Conservation (phyloP, 192 early-diverging fungal species). For the Entomortierella chlamydospora region DNA sequence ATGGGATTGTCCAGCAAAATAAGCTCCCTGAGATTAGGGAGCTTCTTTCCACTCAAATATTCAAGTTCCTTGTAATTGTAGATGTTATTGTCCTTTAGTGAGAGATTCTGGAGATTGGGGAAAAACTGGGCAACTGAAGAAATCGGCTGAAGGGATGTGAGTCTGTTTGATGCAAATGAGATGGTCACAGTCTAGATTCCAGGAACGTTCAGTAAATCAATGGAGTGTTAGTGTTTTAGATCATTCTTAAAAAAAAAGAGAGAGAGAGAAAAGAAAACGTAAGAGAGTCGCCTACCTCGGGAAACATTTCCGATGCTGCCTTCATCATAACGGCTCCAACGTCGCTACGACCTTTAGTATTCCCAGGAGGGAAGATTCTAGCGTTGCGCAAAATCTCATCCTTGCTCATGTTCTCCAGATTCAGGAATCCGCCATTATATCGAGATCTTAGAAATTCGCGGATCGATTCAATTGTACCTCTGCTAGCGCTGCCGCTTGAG, state of each 20-base stretch:
- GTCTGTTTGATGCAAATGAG: constrained; percentile 53
- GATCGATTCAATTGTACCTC: constrained; percentile 25
- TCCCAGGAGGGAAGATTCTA: constrained; percentile 23
- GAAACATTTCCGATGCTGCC: constrained; percentile 27
- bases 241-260: neutral
- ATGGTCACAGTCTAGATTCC: constrained; percentile 48
- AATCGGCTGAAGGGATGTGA: constrained; percentile 42
- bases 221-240: too few relatives aligned
- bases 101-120: constrained; percentile 58
- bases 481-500: too few relatives aligned
- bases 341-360: constrained; percentile 9
- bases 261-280: neutral
- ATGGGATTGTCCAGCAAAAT: constrained; percentile 58
- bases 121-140: constrained; percentile 38
- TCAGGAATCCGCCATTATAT: constrained; percentile 27
- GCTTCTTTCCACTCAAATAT: constrained; percentile 32
- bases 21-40: constrained; percentile 49
- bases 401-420: constrained; percentile 37
- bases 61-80: constrained; percentile 42
- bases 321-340: constrained; percentile 43
- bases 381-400: constrained; percentile 18
- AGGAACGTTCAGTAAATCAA: neutral
- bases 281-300: constrained; percentile 13
- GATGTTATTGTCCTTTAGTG: constrained; percentile 59
- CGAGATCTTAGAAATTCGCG: constrained; percentile 23